Evolutionary conservation across 2,329 filamentous ascomycete species (phyloP).

Genomic region (Epichloe coenophiala): DNA sequence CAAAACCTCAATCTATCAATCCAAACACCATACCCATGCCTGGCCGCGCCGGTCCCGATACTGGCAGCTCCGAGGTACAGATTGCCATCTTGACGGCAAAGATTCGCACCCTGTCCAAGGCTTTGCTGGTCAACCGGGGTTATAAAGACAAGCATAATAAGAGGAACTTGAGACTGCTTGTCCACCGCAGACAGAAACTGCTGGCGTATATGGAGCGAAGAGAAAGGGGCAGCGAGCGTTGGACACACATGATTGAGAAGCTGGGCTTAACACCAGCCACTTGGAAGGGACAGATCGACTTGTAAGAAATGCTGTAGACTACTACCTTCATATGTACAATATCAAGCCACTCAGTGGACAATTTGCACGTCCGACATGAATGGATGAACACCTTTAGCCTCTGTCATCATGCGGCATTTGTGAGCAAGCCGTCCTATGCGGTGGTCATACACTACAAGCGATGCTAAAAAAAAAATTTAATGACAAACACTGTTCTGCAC

Average conservation of each 20-base stretch:
- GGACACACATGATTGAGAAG: slow-evolving; percentile 72
- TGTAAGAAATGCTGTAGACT: slow-evolving; percentile 28
- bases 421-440: slow-evolving; percentile 11
- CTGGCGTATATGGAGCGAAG: slow-evolving; percentile 76
- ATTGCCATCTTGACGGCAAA: slow-evolving; percentile 90
- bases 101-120: slow-evolving; percentile 68
- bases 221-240: slow-evolving; percentile 82
- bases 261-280: slow-evolving; percentile 78
- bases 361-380: background rate
- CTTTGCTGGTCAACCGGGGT: slow-evolving; percentile 52
- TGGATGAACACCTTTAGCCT: slow-evolving; percentile 8
- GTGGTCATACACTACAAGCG: slow-evolving; percentile 29
- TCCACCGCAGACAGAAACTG: slow-evolving; percentile 81
- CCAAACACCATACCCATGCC: slow-evolving; percentile 27
- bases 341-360: slow-evolving; percentile 17
- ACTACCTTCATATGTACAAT: slow-evolving; percentile 37
- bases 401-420: slow-evolving; percentile 19
- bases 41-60: slow-evolving; percentile 71
- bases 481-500: background rate
- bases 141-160: slow-evolving; percentile 90
- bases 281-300: slow-evolving; percentile 74
- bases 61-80: slow-evolving; percentile 94
- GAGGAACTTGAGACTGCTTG: slow-evolving; percentile 70
- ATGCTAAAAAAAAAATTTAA: slow-evolving; percentile 11
- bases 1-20: slow-evolving; percentile 39